Percentiles rank a stretch among this genome's conserved stretches.
phyloP scores from a whole-genome alignment of 495 filamentous ascomycete genomes.

The Penicillium pulvis region DNA sequence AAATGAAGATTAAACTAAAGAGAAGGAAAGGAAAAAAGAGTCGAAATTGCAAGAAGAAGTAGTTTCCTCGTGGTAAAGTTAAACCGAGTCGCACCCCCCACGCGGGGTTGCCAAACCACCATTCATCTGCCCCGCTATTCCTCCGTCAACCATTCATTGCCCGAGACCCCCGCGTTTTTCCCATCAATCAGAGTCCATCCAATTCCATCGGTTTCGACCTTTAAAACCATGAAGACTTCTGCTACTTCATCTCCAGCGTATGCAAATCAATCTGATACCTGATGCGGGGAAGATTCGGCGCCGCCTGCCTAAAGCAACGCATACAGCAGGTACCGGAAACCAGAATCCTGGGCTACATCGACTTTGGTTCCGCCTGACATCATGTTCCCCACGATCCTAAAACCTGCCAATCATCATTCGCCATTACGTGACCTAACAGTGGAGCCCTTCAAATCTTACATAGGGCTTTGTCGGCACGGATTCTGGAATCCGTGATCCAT shows the following conservation, averaged over 20 bases:
- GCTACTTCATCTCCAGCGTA: no score
- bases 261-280: neutral
- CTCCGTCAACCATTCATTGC: neutral
- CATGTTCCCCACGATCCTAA: conserved; percentile 16
- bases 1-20: conserved; percentile 2
- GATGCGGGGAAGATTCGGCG: neutral
- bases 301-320: neutral
- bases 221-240: neutral
- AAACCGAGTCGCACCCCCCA: neutral
- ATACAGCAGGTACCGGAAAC: conserved; percentile 34
- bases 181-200: conserved; percentile 1
- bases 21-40: conserved; percentile 3
- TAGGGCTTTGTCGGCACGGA: conserved; percentile 20
- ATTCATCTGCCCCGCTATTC: neutral
- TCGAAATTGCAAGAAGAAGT: neutral
- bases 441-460: conserved; percentile 1
- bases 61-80: conserved; percentile 4
- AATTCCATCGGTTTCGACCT: neutral
- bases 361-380: conserved; percentile 21
- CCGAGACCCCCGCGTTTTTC: neutral
- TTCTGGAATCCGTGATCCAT: conserved; percentile 32
- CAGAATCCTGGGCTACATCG: conserved; percentile 28
- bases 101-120: neutral
- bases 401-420: conserved; percentile 1
- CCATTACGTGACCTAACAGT: neutral